Conservation (phyloP, 306 rosid genomes). For the Prunus kanzakura region DNA sequence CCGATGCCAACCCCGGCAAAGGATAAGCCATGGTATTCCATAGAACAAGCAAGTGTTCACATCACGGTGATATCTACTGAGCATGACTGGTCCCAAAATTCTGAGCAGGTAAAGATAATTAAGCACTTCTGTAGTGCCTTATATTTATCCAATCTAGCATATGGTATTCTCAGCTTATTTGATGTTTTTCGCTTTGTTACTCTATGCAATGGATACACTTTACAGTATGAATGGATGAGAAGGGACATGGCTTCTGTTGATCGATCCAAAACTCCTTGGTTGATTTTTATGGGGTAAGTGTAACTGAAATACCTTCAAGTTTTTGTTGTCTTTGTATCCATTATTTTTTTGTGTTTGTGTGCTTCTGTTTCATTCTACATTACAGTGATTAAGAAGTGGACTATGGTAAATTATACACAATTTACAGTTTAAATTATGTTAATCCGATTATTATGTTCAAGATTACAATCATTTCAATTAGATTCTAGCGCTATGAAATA, state of each 20-base stretch:
- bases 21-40: conserved; percentile 93
- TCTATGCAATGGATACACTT: neutral
- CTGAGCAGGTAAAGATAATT: conserved; percentile 63
- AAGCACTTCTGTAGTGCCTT: neutral
- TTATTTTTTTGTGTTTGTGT: neutral
- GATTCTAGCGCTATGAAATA: no score
- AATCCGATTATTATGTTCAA: no score
- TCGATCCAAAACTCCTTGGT: conserved; percentile 78
- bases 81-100: conserved; percentile 54
- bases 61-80: conserved; percentile 83
- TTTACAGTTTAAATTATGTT: no score
- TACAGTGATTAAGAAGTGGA: no score
- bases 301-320: neutral
- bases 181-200: neutral
- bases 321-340: neutral
- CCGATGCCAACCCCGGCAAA: conserved; percentile 70
- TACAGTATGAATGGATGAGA: conserved; percentile 74
- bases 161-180: neutral
- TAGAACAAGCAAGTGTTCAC: conserved; percentile 77
- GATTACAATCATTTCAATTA: no score
- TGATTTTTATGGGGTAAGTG: conserved; percentile 71
- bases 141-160: neutral
- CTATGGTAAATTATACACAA: no score
- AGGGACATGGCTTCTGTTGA: conserved; percentile 78
- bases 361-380: no score